phyloP scores from a whole-genome alignment of 2,329 filamentous ascomycete species.

The Colletotrichum sp. region DNA sequence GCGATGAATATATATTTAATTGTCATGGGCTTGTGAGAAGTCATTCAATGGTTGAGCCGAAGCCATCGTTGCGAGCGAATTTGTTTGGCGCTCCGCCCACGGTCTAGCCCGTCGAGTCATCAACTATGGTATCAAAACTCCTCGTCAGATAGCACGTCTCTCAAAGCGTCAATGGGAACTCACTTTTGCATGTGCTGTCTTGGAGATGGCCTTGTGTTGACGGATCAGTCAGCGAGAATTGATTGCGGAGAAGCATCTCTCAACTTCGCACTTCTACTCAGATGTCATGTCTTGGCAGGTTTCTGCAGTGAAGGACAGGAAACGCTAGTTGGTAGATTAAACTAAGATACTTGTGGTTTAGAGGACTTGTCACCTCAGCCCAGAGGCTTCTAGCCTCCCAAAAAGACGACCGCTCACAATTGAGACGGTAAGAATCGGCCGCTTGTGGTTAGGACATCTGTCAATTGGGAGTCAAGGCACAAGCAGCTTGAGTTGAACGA shows the following conservation, averaged over 20 bases:
- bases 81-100: neutral
- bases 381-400: neutral
- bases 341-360: neutral
- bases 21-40: too few relatives aligned
- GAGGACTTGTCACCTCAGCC: neutral
- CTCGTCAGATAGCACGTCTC: fast-evolving
- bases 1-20: neutral
- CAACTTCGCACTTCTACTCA: neutral
- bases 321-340: neutral
- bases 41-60: neutral
- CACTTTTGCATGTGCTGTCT: neutral
- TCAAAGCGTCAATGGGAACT: neutral
- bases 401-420: neutral
- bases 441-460: neutral
- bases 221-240: neutral
- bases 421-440: neutral
- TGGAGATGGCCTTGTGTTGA: neutral
- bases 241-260: neutral
- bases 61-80: neutral
- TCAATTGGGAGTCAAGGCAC: neutral
- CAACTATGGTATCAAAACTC: neutral
- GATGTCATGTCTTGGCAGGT: neutral
- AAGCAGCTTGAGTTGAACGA: neutral
- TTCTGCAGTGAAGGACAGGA: neutral
- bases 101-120: neutral